Evolutionary conservation across 108 stramenopile genomes (phyloP), one percentile per base, ranked within the genome.

Genomic region (Pseudonitzschia delicatissima): DNA sequence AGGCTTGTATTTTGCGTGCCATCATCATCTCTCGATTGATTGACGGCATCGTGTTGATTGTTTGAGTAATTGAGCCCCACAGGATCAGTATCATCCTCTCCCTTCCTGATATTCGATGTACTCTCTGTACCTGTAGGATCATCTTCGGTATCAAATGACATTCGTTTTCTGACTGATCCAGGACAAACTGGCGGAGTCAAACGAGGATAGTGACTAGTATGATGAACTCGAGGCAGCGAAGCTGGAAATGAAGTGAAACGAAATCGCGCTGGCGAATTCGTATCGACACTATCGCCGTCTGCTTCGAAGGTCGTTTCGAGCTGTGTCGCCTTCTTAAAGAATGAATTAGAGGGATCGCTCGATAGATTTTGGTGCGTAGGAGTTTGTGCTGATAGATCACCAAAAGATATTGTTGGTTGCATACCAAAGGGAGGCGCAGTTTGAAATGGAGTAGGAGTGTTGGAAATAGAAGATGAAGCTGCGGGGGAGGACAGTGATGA

Each of bases 241-340:
- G 83, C 90, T 4, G 90, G 90, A 57, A 91, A 91, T n/a, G 87
- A 80, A 47, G 87, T 76, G 51, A 91, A 91, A 51, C 81, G 83
- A 62, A 91, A 91, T 26, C 87, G 81, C 28, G 81, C 71, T 15
- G 84, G 76, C 7, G 79, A 75, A 31, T 76, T 49, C 2, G 71
- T 71, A 29, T 68, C 72, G 2, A 63, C 68, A 34, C 68, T 73
- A 17, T 55, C 53, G 11, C 31, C 53, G 12, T 73, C 63, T 9
- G 67, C 65, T 42, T 74, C 77, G 8, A 61, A 25, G 25, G 77
- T 70, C 27, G 71, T 70, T 31, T 69, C 66, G 12, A 62, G 45
- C 13, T 50, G 21, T 15, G 61, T 64, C 17, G 48, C 47, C 53
- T 55, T 55, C 53, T 55, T 55, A 5, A 55, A 31, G 31, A 55